phyloP scores from a whole-genome alignment of 306 rosid species.

The Begonia fuchsioides region DNA sequence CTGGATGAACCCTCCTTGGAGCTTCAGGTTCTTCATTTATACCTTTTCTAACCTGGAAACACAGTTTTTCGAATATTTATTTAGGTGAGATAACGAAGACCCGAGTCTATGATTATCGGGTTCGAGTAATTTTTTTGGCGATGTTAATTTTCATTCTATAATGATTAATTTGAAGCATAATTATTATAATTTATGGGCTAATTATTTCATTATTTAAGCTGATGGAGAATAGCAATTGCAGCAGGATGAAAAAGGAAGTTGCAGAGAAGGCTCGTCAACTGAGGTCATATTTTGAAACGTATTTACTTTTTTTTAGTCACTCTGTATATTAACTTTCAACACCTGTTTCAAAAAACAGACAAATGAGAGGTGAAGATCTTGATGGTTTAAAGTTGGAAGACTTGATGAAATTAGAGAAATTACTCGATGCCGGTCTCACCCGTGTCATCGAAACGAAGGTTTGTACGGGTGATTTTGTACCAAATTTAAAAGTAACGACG shows the following conservation, averaged over 20 bases:
- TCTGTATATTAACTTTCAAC: no score
- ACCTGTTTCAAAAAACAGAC: conserved; percentile 10
- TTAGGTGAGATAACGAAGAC: no score
- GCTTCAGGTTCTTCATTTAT: conserved; percentile 18
- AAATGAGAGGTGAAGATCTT: conserved; percentile 24
- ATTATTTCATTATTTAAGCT: conserved; percentile 9
- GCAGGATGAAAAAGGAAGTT: conserved; percentile 19
- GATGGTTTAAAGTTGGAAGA: conserved; percentile 19
- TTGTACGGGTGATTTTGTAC: background rate
- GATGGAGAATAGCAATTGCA: conserved; percentile 6
- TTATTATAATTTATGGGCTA: no score
- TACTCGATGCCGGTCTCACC: conserved; percentile 18
- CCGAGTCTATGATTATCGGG: no score
- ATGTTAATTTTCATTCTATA: no score
- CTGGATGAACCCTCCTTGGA: conserved; percentile 15
- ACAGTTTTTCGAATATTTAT: no score
- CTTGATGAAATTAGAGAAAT: conserved; percentile 15
- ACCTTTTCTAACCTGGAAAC: no score
- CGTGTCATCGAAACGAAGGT: conserved; percentile 25
- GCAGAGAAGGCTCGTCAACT: conserved; percentile 16
- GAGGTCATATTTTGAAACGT: conserved; percentile 10
- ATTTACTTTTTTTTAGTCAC: no score
- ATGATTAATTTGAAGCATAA: no score
- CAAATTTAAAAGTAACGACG: no score
- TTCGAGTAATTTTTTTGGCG: no score